Percentiles rank a stretch among this genome's conserved stretches.
phyloP scores from a whole-genome alignment of 352 stramenopile genomes.

The Chrysophaeum taylorii region DNA sequence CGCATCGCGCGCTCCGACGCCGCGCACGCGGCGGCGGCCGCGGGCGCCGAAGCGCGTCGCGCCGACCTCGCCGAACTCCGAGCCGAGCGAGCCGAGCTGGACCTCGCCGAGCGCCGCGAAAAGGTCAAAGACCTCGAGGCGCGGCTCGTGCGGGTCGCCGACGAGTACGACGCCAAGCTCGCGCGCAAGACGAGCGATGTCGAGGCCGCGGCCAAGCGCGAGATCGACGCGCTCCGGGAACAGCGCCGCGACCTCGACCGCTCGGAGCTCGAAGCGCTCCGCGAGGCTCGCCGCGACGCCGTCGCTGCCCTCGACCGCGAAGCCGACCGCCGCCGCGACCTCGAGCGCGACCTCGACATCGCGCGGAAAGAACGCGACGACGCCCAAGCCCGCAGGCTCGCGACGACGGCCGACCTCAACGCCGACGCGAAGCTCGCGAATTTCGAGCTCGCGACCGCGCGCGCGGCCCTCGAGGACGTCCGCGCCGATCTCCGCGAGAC shows the following conservation, averaged over 20 bases:
- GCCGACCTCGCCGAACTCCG: not conserved
- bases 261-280: not conserved
- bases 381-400: not conserved
- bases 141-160: not conserved
- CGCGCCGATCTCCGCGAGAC: not conserved
- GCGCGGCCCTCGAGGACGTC: not conserved
- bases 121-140: no score
- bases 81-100: not conserved
- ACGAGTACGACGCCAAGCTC: not conserved
- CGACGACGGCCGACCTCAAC: not conserved
- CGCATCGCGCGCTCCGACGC: not conserved
- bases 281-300: constrained; percentile 1
- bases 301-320: not conserved
- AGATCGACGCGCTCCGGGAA: not conserved
- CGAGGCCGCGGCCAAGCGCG: not conserved
- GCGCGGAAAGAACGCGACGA: not conserved
- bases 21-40: not conserved
- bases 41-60: not conserved
- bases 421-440: not conserved
- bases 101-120: not conserved
- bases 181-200: not conserved
- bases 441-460: not conserved
- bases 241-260: not conserved
- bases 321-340: not conserved
- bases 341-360: not conserved